These are phyloP conservation scores for Capniomyces stellatus DNA, from an alignment of 371 early-diverging fungal genomes.

Conservation along the genomic window DNA sequence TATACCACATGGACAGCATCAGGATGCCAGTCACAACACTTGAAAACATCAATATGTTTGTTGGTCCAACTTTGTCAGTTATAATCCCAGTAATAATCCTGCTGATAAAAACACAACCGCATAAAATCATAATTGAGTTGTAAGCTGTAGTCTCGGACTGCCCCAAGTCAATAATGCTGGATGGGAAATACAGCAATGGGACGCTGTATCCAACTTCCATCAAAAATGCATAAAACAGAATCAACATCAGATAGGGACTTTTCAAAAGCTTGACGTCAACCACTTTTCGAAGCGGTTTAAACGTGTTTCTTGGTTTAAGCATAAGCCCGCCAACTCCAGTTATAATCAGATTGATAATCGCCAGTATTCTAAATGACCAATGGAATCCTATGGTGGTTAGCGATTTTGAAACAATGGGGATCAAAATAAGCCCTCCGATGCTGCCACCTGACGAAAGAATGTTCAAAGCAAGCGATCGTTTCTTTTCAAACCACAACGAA, in stretches of 20 bases:
- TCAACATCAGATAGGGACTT: conserved; percentile 7
- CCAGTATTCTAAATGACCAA: conserved; percentile 43
- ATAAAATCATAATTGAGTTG: conserved; percentile 12
- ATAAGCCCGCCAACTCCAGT: conserved; percentile 5
- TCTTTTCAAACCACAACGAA: conserved; percentile 46
- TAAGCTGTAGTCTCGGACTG: conserved; percentile 8
- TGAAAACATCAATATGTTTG: conserved; percentile 8
- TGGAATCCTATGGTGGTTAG: conserved; percentile 30
- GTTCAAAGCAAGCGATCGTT: conserved; percentile 55
- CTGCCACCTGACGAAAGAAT: conserved; percentile 48
- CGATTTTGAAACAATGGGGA: conserved; percentile 34
- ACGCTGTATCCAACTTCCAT: too few relatives aligned
- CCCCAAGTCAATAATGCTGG: too few relatives aligned
- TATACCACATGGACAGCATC: conserved; percentile 12
- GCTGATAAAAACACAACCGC: conserved; percentile 6
- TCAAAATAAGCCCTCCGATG: conserved; percentile 44
- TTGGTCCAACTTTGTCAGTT: conserved; percentile 7
- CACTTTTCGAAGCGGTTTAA: conserved; percentile 6
- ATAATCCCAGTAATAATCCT: conserved; percentile 8
- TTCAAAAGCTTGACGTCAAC: conserved; percentile 7
- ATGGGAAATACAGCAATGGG: too few relatives aligned
- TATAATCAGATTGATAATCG: conserved; percentile 4
- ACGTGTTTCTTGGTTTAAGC: conserved; percentile 7
- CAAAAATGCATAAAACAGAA: conserved; percentile 7
- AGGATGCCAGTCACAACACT: conserved; percentile 4